Conservation (phyloP, 257 asterid species). For the Fraxinus cuspidata region DNA sequence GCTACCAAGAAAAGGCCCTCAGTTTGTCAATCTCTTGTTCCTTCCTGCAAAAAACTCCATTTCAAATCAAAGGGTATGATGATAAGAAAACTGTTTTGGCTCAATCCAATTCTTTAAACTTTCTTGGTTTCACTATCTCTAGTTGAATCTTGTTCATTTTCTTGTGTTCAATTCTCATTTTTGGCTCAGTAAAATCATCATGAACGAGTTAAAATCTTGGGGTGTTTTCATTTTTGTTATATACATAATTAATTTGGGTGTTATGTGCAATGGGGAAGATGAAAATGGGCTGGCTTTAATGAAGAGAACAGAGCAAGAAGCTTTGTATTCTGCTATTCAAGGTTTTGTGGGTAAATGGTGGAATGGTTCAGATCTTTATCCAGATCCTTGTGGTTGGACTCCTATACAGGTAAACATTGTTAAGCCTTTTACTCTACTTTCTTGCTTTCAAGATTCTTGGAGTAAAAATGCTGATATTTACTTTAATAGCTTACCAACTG, state of each 20-base stretch:
- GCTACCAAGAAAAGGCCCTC: conserved; percentile 18
- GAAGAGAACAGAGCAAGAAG: conserved; percentile 63
- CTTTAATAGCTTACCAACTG: background rate
- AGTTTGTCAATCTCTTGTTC: conserved; percentile 14
- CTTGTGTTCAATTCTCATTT: background rate
- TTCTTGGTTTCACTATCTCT: conserved; percentile 8
- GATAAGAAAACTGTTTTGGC: background rate
- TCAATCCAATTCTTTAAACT: conserved; percentile 6
- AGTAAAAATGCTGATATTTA: conserved; percentile 20
- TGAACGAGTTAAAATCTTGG: conserved; percentile 37
- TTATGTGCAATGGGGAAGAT: conserved; percentile 58
- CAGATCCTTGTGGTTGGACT: conserved; percentile 99
- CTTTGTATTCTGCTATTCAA: conserved; percentile 82
- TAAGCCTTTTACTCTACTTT: conserved; percentile 15
- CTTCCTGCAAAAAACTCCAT: conserved; percentile 14
- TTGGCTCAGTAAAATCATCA: conserved; percentile 38
- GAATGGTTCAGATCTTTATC: conserved; percentile 99
- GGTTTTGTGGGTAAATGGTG: conserved; percentile 93
- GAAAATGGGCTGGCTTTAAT: conserved; percentile 61
- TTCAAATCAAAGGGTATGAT: background rate
- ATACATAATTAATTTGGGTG: conserved; percentile 30
- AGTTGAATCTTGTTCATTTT: background rate
- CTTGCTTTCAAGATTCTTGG: conserved; percentile 26
- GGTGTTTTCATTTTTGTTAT: conserved; percentile 34
- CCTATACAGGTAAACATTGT: conserved; percentile 72